phyloP scores from a whole-genome alignment of 805 yeast species.

The Kodamaea kaohsiungensis region DNA sequence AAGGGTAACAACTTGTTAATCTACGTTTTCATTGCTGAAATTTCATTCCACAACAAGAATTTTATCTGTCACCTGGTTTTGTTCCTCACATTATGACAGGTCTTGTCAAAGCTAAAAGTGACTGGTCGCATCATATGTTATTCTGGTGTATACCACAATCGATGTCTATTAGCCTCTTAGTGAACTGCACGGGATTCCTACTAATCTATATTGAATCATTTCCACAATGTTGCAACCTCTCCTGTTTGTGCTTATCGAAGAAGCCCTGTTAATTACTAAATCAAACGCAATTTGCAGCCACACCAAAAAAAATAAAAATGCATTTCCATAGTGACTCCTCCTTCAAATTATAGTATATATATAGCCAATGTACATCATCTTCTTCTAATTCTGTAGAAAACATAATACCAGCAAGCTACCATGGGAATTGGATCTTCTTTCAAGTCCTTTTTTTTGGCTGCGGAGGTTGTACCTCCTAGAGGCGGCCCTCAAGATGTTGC shows the following conservation, averaged over 20 bases:
- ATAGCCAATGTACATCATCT: not conserved
- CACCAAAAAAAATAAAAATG: conserved; percentile 5
- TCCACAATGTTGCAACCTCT: not conserved
- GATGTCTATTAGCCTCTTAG: not conserved
- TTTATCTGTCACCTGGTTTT: not conserved
- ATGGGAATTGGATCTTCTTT: conserved; percentile 3
- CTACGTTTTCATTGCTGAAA: not conserved
- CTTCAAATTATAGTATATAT: not conserved
- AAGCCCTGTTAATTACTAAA: not conserved
- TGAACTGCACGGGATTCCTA: not conserved
- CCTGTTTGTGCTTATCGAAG: not conserved
- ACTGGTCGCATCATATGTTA: too few species aligned
- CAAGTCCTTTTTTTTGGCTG: conserved; percentile 6
- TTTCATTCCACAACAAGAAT: not conserved
- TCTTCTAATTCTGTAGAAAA: not conserved
- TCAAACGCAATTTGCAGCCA: conserved; percentile 12
- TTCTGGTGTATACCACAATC: not conserved
- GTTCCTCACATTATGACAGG: not conserved
- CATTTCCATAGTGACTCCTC: not conserved
- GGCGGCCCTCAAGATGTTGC: not conserved
- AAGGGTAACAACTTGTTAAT: too few species aligned
- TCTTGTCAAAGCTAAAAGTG: not conserved
- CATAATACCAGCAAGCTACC: not conserved
- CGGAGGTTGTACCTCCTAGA: conserved; percentile 6
- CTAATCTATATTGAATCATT: not conserved